phyloP scores from a whole-genome alignment of 2,329 filamentous ascomycete genomes.

The Shiraia sp. region DNA sequence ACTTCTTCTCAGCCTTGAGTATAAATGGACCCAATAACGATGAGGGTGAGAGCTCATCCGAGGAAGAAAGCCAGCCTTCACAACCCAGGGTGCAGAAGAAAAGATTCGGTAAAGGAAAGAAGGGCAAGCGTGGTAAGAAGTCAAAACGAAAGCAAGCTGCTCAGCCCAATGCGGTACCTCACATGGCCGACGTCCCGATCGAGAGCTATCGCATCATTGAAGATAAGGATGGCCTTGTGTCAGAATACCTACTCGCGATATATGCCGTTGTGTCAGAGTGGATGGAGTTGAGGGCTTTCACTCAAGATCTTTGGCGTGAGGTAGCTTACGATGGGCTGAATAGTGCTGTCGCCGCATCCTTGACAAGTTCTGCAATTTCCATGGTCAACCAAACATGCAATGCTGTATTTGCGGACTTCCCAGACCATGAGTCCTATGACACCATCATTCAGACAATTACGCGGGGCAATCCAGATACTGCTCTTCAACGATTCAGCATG shows the following conservation, averaged over 20 bases:
- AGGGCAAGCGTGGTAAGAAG: constrained; percentile 28
- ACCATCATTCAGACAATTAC: constrained; percentile 49
- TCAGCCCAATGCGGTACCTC: constrained; percentile 11
- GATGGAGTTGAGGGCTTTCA: constrained; percentile 44
- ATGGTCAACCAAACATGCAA: constrained; percentile 47
- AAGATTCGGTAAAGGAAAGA: constrained; percentile 29
- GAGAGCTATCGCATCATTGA: constrained; percentile 53
- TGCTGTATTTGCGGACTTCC: constrained; percentile 52
- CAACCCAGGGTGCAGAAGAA: constrained; percentile 21
- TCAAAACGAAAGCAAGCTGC: constrained; percentile 28
- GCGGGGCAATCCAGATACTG: constrained; percentile 44
- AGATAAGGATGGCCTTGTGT: constrained; percentile 40
- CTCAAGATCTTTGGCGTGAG: constrained; percentile 50
- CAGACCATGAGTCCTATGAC: constrained; percentile 51
- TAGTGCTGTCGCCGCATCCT: constrained; percentile 49
- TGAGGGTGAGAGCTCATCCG: constrained; percentile 8
- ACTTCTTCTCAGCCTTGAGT: constrained; percentile 16
- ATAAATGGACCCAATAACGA: constrained; percentile 6
- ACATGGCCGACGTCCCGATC: constrained; percentile 47
- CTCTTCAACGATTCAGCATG: constrained; percentile 48
- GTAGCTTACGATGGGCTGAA: constrained; percentile 53
- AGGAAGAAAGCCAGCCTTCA: constrained; percentile 9
- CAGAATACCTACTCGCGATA: constrained; percentile 52
- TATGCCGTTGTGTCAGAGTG: constrained; percentile 47
- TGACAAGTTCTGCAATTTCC: constrained; percentile 49